Conservation (phyloP, 1,284 basidiomycete genomes). For the Porodaedalea pini region DNA sequence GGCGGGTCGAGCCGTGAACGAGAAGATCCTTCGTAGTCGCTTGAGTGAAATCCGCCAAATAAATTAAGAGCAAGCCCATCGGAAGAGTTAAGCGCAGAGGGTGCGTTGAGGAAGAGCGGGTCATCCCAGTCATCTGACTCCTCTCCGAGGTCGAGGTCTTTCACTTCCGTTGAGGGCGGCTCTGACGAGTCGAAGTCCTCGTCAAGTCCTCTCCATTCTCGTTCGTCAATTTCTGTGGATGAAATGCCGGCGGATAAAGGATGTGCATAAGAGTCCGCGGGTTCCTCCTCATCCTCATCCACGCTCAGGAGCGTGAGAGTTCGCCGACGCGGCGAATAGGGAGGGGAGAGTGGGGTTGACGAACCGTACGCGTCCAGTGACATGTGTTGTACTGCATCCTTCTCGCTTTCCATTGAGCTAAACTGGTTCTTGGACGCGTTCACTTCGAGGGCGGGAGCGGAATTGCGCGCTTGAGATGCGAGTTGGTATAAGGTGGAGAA, state of each 20-base stretch:
- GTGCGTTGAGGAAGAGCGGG: conserved; percentile 16
- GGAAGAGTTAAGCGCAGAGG: neutral
- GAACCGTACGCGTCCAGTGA: neutral
- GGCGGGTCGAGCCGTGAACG: neutral
- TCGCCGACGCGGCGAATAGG: conserved; percentile 7
- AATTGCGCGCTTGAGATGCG: conserved; percentile 17
- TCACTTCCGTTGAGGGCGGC: neutral
- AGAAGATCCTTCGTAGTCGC: neutral
- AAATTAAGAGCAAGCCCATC: conserved; percentile 10
- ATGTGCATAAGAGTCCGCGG: too few species aligned
- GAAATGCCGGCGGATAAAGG: neutral
- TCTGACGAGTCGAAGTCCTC: neutral
- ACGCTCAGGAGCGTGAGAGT: conserved; percentile 5
- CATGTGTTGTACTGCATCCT: neutral
- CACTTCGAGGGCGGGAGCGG: conserved; percentile 11
- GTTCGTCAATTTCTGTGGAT: neutral
- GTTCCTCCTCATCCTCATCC: conserved; percentile 14
- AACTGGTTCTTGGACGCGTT: neutral
- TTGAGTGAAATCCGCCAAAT: conserved; percentile 2
- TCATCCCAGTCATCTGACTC: conserved; percentile 18
- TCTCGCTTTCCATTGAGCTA: neutral
- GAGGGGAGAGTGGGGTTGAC: conserved; percentile 3
- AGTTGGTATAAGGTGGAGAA: conserved; percentile 19
- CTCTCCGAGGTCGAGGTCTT: conserved; percentile 4
- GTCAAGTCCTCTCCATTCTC: conserved; percentile 1